phyloP scores from a whole-genome alignment of 352 stramenopile species.

The Globisporangium nagaii region DNA sequence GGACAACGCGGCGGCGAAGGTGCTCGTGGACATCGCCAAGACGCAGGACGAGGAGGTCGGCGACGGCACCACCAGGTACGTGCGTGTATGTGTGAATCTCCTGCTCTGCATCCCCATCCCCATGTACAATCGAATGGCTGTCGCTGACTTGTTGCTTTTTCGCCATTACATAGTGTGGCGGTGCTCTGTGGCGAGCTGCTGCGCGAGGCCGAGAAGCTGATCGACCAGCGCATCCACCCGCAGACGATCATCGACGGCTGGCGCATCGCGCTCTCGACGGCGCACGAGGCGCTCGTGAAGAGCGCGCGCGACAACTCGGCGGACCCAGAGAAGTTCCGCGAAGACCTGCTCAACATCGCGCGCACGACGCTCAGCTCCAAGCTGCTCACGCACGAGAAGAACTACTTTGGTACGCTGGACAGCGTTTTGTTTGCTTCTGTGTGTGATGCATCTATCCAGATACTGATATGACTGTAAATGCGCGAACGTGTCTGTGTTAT shows the following conservation, averaged over 20 bases:
- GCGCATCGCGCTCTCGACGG: constrained; percentile 90
- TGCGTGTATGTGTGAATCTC: no score
- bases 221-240: constrained; percentile 95
- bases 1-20: constrained; percentile 98
- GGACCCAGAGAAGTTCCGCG: constrained; percentile 86
- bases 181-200: constrained; percentile 97
- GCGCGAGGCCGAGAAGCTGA: constrained; percentile 95
- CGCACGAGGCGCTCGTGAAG: constrained; percentile 86
- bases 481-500: no score
- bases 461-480: no score
- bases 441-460: no score
- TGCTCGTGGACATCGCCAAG: constrained; percentile 98
- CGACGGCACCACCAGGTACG: constrained; percentile 95
- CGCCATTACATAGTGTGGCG: constrained; percentile 70
- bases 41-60: constrained; percentile 99
- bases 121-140: not conserved
- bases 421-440: no score
- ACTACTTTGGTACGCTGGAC: constrained; percentile 91
- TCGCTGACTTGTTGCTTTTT: not conserved
- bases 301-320: constrained; percentile 79
- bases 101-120: not conserved
- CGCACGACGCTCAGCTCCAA: constrained; percentile 98
- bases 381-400: constrained; percentile 97
- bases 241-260: constrained; percentile 99
- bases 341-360: constrained; percentile 97